These are phyloP conservation scores for Pilatotrama ljubarskyi DNA, from an alignment of 768 basidiomycete genomes.

Conservation along the genomic window DNA sequence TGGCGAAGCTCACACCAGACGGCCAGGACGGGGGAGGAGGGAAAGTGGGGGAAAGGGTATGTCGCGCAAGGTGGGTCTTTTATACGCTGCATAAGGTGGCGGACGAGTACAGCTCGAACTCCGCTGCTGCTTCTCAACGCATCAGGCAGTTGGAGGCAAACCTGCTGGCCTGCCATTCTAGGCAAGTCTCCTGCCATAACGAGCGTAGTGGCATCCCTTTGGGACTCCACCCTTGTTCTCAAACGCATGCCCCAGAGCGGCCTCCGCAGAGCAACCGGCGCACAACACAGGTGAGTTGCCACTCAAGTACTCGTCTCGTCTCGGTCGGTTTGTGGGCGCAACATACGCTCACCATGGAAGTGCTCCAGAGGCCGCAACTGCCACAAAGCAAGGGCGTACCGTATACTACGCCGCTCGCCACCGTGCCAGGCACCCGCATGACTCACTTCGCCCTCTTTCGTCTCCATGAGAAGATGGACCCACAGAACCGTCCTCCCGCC, in stretches of 20 bases:
- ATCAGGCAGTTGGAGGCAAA: constrained; percentile 1
- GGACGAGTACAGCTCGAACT: constrained; percentile 5
- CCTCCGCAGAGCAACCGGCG: no score
- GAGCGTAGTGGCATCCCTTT: neutral
- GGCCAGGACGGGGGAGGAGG: neutral
- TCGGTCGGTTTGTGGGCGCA: no score
- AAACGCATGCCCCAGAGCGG: no score
- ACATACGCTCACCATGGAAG: no score
- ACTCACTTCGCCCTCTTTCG: neutral
- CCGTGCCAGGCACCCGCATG: neutral
- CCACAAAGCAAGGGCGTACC: no score
- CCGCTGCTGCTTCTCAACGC: constrained; percentile 13
- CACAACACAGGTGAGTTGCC: no score
- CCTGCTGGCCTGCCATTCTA: neutral
- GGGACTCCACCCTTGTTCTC: no score
- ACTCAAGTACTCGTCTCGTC: no score
- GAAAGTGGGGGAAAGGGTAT: neutral
- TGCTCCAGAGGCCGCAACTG: no score
- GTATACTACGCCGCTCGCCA: no score
- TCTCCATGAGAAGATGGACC: neutral
- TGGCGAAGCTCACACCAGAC: neutral
- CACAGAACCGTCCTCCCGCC: neutral
- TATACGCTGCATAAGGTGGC: constrained; percentile 2
- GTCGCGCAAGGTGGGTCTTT: neutral
- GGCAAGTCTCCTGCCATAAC: neutral